Conservation (phyloP, 2,329 filamentous ascomycete species). For the Reticulascus tulasneorum region DNA sequence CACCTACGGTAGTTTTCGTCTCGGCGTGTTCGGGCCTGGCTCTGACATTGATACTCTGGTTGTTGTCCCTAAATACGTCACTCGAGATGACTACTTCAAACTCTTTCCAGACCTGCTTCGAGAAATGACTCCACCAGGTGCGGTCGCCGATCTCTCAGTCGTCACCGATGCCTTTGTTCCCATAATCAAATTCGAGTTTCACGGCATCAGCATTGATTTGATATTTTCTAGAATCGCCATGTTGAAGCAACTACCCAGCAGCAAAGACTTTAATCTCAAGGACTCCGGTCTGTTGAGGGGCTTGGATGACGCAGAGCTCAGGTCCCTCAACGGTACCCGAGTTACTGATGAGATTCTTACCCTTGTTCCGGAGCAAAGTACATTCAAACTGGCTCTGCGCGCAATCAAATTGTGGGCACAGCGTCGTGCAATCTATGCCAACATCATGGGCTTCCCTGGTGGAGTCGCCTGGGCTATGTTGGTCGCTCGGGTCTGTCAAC, state of each 20-base stretch:
- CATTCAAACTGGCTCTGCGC: slow-evolving; percentile 83
- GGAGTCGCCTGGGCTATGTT: slow-evolving; percentile 98
- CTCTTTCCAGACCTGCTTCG: slow-evolving; percentile 78
- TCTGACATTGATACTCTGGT: slow-evolving; percentile 98
- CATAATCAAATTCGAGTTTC: slow-evolving; percentile 94
- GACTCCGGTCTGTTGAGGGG: slow-evolving; percentile 84
- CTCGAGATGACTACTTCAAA: slow-evolving; percentile 86
- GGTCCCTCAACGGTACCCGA: slow-evolving; percentile 88
- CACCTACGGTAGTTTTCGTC: slow-evolving; percentile 90
- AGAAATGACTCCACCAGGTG: slow-evolving; percentile 69
- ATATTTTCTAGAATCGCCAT: slow-evolving; percentile 76
- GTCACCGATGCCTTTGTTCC: slow-evolving; percentile 92
- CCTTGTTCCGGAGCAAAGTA: slow-evolving; percentile 82
- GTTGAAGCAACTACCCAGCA: slow-evolving; percentile 63
- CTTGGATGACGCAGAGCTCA: slow-evolving; percentile 79
- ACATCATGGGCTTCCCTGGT: slow-evolving; percentile 93
- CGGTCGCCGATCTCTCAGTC: slow-evolving; percentile 78
- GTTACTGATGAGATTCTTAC: slow-evolving; percentile 90
- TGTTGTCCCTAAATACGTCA: slow-evolving; percentile 84
- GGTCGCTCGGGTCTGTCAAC: slow-evolving; percentile 89
- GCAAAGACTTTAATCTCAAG: slow-evolving; percentile 68
- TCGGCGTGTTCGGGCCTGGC: slow-evolving; percentile 90
- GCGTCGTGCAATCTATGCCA: slow-evolving; percentile 86
- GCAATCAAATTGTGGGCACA: slow-evolving; percentile 97
- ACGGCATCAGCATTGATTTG: slow-evolving; percentile 88